Evolutionary conservation across 305 asterid genomes (phyloP).

Genomic region (Fraxinus sp.): DNA sequence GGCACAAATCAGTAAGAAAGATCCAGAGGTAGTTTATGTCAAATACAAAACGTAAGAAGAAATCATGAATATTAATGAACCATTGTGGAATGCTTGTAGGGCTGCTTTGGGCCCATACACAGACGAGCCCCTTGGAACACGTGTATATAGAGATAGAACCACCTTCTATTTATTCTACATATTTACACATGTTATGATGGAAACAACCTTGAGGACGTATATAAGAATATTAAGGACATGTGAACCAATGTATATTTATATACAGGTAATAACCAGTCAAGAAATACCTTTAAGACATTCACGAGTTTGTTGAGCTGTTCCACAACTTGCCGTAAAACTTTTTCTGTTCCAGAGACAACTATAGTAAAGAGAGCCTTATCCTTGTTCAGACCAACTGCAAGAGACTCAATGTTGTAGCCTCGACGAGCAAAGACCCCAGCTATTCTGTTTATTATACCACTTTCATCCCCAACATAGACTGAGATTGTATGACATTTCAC

Average conservation of each 20-base stretch:
- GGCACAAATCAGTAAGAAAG: conserved; percentile 8
- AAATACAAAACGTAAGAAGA: background rate
- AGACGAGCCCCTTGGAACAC: background rate
- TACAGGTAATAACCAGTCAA: background rate
- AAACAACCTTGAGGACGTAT: conserved; percentile 7
- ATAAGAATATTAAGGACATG: conserved; percentile 4
- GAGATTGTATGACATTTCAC: conserved; percentile 73
- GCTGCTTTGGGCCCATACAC: background rate
- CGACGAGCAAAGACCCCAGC: conserved; percentile 94
- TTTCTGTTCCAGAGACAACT: conserved; percentile 81
- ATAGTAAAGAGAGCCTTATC: conserved; percentile 88
- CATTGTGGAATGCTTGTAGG: background rate
- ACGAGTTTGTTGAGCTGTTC: conserved; percentile 85
- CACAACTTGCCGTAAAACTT: conserved; percentile 67
- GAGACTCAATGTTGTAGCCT: conserved; percentile 87
- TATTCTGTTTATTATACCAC: conserved; percentile 86
- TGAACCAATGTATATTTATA: conserved; percentile 10
- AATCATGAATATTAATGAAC: background rate
- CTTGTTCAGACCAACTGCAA: conserved; percentile 87
- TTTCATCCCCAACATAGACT: conserved; percentile 91
- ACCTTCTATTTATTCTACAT: background rate
- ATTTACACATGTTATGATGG: background rate
- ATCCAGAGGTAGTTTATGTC: background rate
- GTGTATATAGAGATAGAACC: background rate
- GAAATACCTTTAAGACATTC: conserved; percentile 69